These are phyloP conservation scores for Phyllosticta citriasiana DNA, from an alignment of 2,329 filamentous ascomycete species.

Conservation along the genomic window DNA sequence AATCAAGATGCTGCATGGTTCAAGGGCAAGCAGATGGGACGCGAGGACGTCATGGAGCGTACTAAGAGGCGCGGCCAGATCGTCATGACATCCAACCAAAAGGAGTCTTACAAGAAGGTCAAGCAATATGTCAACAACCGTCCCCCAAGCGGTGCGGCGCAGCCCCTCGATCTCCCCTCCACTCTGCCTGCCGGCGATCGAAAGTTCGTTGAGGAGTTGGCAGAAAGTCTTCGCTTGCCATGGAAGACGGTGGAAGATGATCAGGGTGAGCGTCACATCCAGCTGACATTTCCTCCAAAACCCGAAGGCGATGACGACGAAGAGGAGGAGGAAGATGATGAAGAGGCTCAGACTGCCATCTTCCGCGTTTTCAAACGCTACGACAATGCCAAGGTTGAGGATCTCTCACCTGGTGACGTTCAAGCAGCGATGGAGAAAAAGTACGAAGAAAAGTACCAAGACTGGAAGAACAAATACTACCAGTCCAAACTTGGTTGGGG, in stretches of 20 bases:
- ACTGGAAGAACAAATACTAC: conserved; percentile 96
- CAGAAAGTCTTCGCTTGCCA: conserved; percentile 55
- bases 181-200: conserved; percentile 73
- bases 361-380: conserved; percentile 81
- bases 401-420: conserved; percentile 68
- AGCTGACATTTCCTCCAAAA: conserved; percentile 49
- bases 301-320: conserved; percentile 40
- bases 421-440: conserved; percentile 70
- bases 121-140: conserved; percentile 73
- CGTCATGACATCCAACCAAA: conserved; percentile 69
- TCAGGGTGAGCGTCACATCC: conserved; percentile 53
- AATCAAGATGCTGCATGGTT: conserved; percentile 86
- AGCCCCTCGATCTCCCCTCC: conserved; percentile 61
- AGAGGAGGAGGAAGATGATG: conserved; percentile 62
- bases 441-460: conserved; percentile 80
- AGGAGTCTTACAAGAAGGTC: conserved; percentile 69
- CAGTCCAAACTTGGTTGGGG: conserved; percentile 84
- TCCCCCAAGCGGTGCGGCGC: conserved; percentile 30
- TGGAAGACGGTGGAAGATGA: conserved; percentile 57
- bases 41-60: conserved; percentile 55
- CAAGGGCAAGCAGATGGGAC: conserved; percentile 69
- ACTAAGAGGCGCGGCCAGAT: conserved; percentile 52
- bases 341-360: conserved; percentile 75
- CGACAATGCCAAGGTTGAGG: conserved; percentile 78
- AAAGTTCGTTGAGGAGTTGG: conserved; percentile 84